Conservation (phyloP, 352 stramenopile genomes). For the Achlya hypogyna region DNA sequence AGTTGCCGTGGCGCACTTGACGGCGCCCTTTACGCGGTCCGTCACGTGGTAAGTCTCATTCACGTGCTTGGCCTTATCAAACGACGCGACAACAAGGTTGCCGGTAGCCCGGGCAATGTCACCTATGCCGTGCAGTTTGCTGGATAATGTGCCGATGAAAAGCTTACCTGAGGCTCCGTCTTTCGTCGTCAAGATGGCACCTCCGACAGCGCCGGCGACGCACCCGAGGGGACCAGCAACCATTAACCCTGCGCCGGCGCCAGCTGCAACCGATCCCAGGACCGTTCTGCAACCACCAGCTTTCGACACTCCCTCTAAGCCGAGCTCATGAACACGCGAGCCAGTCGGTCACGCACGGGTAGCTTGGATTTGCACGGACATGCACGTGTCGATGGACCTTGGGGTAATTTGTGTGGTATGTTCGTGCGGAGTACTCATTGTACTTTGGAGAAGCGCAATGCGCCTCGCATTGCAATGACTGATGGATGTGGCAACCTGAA, state of each 20-base stretch:
- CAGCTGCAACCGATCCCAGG: neutral
- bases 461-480: too few species aligned
- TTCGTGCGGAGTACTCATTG: too few species aligned
- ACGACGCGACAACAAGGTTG: neutral
- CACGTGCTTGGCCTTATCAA: neutral
- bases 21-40: neutral
- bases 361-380: neutral
- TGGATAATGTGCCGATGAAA: too few species aligned
- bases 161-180: neutral
- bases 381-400: neutral
- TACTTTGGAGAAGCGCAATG: too few species aligned
- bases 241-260: neutral
- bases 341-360: neutral
- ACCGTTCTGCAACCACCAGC: neutral
- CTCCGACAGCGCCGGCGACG: neutral
- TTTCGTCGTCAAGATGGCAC: neutral
- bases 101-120: neutral
- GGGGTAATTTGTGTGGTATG: too few species aligned
- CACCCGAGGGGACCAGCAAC: neutral
- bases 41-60: neutral
- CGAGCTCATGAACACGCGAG: neutral
- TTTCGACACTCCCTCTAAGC: neutral
- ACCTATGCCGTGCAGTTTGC: neutral
- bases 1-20: neutral
- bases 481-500: too few species aligned